Base-by-base conservation (phyloP, 2,329 filamentous ascomycete genomes). In the Aspergillus carbonarius region DNA sequence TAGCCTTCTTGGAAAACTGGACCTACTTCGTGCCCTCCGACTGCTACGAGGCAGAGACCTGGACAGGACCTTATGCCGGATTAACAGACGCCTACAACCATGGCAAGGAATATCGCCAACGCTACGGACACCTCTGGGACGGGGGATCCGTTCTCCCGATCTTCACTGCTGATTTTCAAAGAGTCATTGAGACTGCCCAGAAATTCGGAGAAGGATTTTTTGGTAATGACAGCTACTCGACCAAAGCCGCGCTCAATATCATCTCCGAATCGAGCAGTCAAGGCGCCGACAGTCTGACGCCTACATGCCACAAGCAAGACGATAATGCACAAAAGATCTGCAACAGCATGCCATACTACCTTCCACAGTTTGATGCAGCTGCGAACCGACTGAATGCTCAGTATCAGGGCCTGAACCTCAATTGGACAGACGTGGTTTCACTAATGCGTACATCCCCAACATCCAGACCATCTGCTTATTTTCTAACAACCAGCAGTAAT, bases 181-280 rank as follows among this genome's bases (percentile, higher is more conserved):
- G 66, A 5, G 58, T 69, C 9, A 60, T 69, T 15, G 58, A 66
- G 32, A 66, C 66, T 4, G 66, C 66, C 25, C 60, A 64, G 15
- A 60, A 62, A 27, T 68, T 68, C 39, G 66, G 62, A 3, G 59
- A 68, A 46, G 66, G 66, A 5, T 69, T 68, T 39, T 62, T 69
- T 12, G 64, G 64, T 5, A 17, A n/a, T 5, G 63, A 62, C 23
- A 64, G 64, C 20, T 68, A 68, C 46, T 49, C 63, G n/a, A 63
- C 56, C n/a, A 58, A 54, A 13, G 61, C 63, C 5, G 64, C 66
- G 13, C n/a, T 68, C 18, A 67, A 68, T 32, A 60, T 68, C 39
- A 65, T 68, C 15, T 63, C 66, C 0, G 66, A 68, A 53, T 58
- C 56, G 10, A 57, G 48, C 18, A 27, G n/a, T n/a, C 61, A 59